Evolutionary conservation across 1,139 yeast genomes (phyloP), one percentile per base, ranked within the genome.

Genomic region (Arxiozyma slooffiae): DNA sequence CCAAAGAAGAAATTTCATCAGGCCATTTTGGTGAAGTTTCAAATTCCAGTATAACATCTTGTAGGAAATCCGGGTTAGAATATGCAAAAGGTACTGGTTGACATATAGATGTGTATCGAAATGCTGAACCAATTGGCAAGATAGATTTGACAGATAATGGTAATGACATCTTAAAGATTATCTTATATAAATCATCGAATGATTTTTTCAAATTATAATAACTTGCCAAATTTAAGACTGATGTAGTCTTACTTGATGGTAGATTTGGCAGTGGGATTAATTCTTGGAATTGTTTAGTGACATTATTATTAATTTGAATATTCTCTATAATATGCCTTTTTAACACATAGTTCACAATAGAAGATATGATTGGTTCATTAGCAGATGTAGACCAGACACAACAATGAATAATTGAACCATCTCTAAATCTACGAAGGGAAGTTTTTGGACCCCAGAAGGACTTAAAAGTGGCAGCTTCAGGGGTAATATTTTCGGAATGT

Each of bases 21-120:
- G 99, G 98, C 99, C 98, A 94, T 66, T 82, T 81, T n/a, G 81
- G 76, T 1, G 96, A 85, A 3, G 86, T 74, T 70, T 94, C 98
- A 67, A 94, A 88, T 67, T 89, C 96, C 46, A 94, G 67, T 14
- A 90, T 76, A 24, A 83, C 81, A 48, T 85, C 89, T 57, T 85
- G 87, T 74, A 87, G 80, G 59, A 85, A 85, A 63, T 87, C 90
- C 6, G 90, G 90, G 59, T 79, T 83, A 1, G 87, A 77, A 46
- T 75, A 66, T 17, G 94, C 92, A 71, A 78, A 87, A 41, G 96
- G 95, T 40, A 82, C 87, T 0, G 97, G 97, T 57, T 80, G 82
- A 54, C 82, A 74, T 14, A 84, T 61, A 1, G 96, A 82, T 0
- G 96, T 76, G 58, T 79, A 81, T 61, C 97, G 76, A 57, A 88